A percentile compares a stretch with the other conserved stretches of the same genome.
Conservation (phyloP, 306 rosid species). For the Canavalia ensiformis region DNA sequence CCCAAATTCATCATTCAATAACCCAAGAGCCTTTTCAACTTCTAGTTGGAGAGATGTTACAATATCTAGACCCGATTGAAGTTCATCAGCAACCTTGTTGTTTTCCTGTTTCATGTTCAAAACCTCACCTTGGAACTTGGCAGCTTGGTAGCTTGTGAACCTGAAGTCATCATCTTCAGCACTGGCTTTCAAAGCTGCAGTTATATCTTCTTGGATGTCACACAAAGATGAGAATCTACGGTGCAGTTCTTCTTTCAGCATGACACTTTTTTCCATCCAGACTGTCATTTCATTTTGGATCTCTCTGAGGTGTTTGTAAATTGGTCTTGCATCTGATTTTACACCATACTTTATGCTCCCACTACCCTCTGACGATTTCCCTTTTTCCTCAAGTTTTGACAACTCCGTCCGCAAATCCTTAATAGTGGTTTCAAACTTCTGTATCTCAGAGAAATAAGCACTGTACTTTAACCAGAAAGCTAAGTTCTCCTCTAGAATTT, state of each 20-base stretch:
- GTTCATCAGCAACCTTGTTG: constrained; percentile 84
- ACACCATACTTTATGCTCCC: constrained; percentile 45
- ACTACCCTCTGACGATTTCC: constrained; percentile 59
- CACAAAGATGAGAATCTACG: constrained; percentile 79
- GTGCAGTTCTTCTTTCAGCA: constrained; percentile 76
- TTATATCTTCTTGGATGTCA: constrained; percentile 83
- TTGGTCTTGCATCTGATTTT: constrained; percentile 81
- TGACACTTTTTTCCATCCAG: constrained; percentile 69
- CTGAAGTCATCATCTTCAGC: constrained; percentile 90
- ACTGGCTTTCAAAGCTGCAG: constrained; percentile 77
- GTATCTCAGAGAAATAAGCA: constrained; percentile 74
- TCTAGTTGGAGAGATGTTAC: constrained; percentile 67
- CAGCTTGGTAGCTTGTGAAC: constrained; percentile 96
- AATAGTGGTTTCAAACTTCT: constrained; percentile 70
- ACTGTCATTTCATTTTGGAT: constrained; percentile 73
- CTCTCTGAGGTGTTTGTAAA: constrained; percentile 87
- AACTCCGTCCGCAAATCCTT: constrained; percentile 71
- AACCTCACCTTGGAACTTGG: constrained; percentile 97
- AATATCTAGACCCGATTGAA: constrained; percentile 81
- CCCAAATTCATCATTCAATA: constrained; percentile 71
- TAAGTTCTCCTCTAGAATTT: constrained; percentile 88
- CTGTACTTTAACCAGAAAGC: constrained; percentile 90
- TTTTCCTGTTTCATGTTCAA: constrained; percentile 98
- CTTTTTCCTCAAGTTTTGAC: constrained; percentile 62
- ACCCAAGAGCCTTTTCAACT: constrained; percentile 66